Evolutionary conservation across 2,329 filamentous ascomycete species (phyloP), one percentile per base, ranked within the genome.

Genomic region (Trichoderma breve): DNA sequence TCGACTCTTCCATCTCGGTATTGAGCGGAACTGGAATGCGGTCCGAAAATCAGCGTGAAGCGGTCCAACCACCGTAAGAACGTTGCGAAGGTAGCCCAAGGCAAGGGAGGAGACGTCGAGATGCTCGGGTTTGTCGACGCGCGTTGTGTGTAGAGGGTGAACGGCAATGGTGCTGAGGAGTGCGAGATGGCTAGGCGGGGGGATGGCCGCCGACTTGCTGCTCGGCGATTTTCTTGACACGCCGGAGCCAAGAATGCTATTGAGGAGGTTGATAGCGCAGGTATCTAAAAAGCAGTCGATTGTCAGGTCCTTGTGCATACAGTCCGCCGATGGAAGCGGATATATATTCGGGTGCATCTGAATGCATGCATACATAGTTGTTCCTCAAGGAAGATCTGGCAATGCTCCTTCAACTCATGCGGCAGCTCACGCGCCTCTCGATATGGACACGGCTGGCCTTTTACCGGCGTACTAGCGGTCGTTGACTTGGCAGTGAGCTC

Each of bases 91-190:
- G 72, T 96, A 92, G 47, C 86, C 84, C 34, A 95, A 82, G 2
- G 94, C 90, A 47, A 89, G 85, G 68, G 90, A 87, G 3, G 93
- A 85, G 11, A 93, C 88, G 63, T 90, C 86, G 67, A 86, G 81
- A 69, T 89, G 87, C 24, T 92, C 90, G 14, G 83, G 77, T 9
- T 89, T 88, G 32, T 87, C 85, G 4, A 91, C 87, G 64, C 93
- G 90, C 3, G 91, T 96, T 1, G 95, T 98, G 74, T 92, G 89
- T 28, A 85, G 83, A 0, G 95, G 95, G 77, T 97, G 94, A 15
- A 96, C 88, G n/a, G 91, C 82, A n/a, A 98, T 84, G 2, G 93
- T 96, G 57, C 87, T 89, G n/a, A 94, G 87, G 9, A 98, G 84
- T 8, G 93, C 91, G 28, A 98, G 84, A 74, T 95, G 91, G 71